Base-by-base conservation (phyloP, 208 protist species). In the Trypanosoma boissoni region DNA sequence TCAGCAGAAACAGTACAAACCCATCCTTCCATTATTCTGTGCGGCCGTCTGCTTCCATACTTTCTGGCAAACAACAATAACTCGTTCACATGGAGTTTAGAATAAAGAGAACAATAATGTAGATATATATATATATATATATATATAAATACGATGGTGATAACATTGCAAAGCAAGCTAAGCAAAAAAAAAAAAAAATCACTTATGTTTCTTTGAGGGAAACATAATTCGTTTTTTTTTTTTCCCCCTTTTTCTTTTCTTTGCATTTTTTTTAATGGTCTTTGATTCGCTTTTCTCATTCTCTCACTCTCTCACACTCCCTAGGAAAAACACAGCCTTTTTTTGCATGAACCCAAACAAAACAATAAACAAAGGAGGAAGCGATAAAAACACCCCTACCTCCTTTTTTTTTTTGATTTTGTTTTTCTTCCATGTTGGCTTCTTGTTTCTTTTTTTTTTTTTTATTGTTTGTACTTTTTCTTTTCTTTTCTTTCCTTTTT, bases 131-230 rank as follows among this genome's bases (percentile, higher is more conserved):
- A n/a, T n/a, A n/a, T n/a, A 54, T 31, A 54, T 16, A 54, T 18
- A 32, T 14, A 54, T 14, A 34, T 32, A 54, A 42, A 31, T 34
- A 54, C 36, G n/a, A n/a, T n/a, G n/a, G n/a, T n/a, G n/a, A n/a
- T n/a, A n/a, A n/a, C n/a, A n/a, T n/a, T n/a, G n/a, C n/a, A n/a
- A n/a, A n/a, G n/a, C n/a, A n/a, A n/a, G n/a, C n/a, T n/a, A n/a
- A n/a, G n/a, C n/a, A n/a, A n/a, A n/a, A n/a, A n/a, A n/a, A n/a
- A n/a, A n/a, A n/a, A n/a, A n/a, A n/a, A n/a, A n/a, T n/a, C n/a
- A n/a, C n/a, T n/a, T n/a, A n/a, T n/a, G n/a, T n/a, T n/a, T n/a
- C n/a, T n/a, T n/a, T n/a, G n/a, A n/a, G n/a, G n/a, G n/a, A 18
- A 18, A 50, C 24, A 16, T 12, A 3, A 3, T 49, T 29, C 31